A percentile compares a stretch with the other conserved stretches of the same genome.
Conservation (phyloP, 2,329 filamentous ascomycete genomes). For the Botrytis aclada region DNA sequence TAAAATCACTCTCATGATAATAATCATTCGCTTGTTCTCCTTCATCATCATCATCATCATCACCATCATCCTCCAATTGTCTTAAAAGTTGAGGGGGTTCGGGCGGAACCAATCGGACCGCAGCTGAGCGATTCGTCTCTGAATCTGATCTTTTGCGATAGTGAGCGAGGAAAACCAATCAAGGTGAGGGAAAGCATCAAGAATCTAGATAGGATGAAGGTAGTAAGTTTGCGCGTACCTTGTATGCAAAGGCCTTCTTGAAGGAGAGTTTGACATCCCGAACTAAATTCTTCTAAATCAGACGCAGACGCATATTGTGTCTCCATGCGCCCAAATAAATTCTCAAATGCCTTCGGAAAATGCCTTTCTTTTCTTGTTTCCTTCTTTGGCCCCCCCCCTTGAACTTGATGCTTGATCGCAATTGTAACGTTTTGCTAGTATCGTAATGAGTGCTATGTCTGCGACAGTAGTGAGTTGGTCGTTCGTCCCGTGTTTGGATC, state of each 20-base stretch:
- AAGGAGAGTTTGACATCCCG: constrained; percentile 24
- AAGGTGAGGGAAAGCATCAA: constrained; percentile 10
- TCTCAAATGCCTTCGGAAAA: background rate
- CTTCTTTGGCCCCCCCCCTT: background rate
- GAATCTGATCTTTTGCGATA: constrained; percentile 29
- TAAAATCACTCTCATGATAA: constrained; percentile 8
- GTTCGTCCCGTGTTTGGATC: constrained; percentile 14
- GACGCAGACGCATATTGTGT: constrained; percentile 21
- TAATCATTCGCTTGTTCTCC: background rate
- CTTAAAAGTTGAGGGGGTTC: constrained; percentile 27
- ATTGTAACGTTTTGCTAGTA: background rate
- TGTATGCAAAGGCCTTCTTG: constrained; percentile 24
- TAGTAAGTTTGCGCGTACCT: constrained; percentile 16
- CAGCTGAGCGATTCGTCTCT: constrained; percentile 27
- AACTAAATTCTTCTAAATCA: constrained; percentile 22
- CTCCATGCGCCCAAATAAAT: constrained; percentile 18
- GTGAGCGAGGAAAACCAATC: constrained; percentile 12
- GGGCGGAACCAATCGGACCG: constrained; percentile 27
- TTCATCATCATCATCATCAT: no score
- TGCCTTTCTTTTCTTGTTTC: background rate
- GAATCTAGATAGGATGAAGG: background rate
- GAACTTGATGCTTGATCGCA: background rate
- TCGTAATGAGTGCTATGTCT: constrained; percentile 2
- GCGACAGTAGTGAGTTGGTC: constrained; percentile 3
- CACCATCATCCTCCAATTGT: constrained; percentile 8